A percentile compares a stretch with the other conserved stretches of the same genome.
Evolutionary conservation across 2,329 filamentous ascomycete genomes (phyloP).

Genomic region (Diplodia seriata): DNA sequence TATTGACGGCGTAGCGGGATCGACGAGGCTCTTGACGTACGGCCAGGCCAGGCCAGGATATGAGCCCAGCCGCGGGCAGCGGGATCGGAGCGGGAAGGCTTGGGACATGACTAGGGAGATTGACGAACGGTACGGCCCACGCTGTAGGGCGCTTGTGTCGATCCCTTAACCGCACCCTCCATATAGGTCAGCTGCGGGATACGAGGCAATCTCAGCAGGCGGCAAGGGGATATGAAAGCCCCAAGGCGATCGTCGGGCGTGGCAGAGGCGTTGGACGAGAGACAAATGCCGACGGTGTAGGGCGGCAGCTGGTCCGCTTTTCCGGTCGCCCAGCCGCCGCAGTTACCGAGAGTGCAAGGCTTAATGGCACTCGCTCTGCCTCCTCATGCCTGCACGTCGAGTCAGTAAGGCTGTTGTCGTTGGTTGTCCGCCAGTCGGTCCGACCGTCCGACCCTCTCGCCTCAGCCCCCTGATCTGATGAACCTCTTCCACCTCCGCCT

Average conservation of each 20-base stretch:
- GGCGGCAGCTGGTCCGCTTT: background rate
- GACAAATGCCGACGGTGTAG: background rate
- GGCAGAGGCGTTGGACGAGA: conserved; percentile 6
- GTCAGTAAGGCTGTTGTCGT: background rate
- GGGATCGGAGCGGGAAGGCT: conserved; percentile 7
- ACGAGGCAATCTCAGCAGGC: background rate
- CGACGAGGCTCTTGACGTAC: conserved; percentile 1
- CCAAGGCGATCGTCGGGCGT: conserved; percentile 4
- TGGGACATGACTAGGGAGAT: conserved; percentile 18
- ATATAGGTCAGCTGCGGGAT: background rate
- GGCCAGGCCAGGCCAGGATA: too few relatives aligned
- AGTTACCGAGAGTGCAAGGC: conserved; percentile 5
- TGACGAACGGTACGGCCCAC: conserved; percentile 27
- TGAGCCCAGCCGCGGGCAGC: background rate
- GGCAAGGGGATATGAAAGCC: background rate
- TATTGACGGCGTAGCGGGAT: too few relatives aligned
- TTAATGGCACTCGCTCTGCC: background rate
- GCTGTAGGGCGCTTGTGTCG: background rate
- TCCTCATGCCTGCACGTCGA: conserved; percentile 9
- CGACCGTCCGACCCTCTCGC: background rate
- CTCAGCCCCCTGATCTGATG: background rate
- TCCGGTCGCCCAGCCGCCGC: conserved; percentile 9
- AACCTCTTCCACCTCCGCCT: conserved; percentile 10
- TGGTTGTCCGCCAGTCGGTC: conserved; percentile 4
- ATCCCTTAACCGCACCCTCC: background rate